A percentile compares a stretch with the other conserved stretches of the same genome.
phyloP scores from a whole-genome alignment of 1,284 basidiomycete genomes.

The Cryptococcus wingfieldii region DNA sequence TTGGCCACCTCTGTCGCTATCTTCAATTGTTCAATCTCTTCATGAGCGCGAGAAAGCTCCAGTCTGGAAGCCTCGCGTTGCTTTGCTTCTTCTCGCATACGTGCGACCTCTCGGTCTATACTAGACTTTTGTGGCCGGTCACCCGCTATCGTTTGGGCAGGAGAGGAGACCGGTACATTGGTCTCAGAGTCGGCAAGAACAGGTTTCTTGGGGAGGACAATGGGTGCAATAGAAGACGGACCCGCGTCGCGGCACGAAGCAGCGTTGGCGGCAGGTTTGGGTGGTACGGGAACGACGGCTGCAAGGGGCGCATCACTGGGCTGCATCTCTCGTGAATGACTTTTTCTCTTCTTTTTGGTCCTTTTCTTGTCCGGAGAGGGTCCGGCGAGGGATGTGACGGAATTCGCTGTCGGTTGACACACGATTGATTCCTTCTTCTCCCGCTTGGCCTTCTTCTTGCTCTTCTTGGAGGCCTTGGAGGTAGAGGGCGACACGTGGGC shows the following conservation, averaged over 20 bases:
- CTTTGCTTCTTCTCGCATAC: conserved; percentile 4
- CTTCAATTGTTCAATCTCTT: conserved; percentile 1
- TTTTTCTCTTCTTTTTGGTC: conserved; percentile 1
- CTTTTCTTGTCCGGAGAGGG: background rate
- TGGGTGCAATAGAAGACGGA: too few species aligned
- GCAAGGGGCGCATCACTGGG: background rate
- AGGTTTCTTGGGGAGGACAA: too few species aligned
- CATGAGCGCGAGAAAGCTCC: background rate
- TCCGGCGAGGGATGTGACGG: background rate
- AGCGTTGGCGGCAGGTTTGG: too few species aligned
- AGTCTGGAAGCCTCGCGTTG: conserved; percentile 1
- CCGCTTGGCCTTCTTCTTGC: conserved; percentile 6
- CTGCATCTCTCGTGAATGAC: background rate
- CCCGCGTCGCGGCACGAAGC: too few species aligned
- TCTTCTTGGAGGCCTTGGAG: conserved; percentile 1
- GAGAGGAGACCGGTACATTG: too few species aligned
- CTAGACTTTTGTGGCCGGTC: background rate
- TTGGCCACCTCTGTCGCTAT: conserved; percentile 4
- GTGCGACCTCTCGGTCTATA: background rate
- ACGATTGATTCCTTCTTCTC: conserved; percentile 6
- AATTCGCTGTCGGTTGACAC: background rate
- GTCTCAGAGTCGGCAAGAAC: too few species aligned
- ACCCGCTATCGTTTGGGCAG: too few species aligned
- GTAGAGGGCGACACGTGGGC: background rate
- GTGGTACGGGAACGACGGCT: too few species aligned